Evolutionary conservation across 2,329 filamentous ascomycete species (phyloP).

Genomic region (Fusarium odoratissimum): DNA sequence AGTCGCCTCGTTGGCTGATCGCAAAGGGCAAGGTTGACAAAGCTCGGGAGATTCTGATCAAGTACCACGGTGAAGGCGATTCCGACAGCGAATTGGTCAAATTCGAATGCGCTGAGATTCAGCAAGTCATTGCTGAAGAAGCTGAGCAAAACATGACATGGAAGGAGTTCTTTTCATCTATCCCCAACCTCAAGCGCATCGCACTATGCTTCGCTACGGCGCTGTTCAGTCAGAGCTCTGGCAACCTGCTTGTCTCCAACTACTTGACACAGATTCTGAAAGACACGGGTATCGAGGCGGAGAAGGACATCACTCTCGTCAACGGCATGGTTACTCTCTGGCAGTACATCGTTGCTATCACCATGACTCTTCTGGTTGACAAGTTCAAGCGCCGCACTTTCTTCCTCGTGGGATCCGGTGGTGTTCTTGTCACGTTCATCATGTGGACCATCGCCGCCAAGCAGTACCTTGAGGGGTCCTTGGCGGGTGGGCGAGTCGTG

Average conservation of each 20-base stretch:
- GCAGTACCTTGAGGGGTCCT: constrained; percentile 51
- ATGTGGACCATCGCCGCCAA: constrained; percentile 55
- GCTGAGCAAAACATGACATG: constrained; percentile 56
- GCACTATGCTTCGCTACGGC: constrained; percentile 55
- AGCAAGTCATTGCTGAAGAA: constrained; percentile 59
- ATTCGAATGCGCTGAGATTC: constrained; percentile 62
- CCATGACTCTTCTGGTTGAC: constrained; percentile 52
- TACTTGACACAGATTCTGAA: constrained; percentile 55
- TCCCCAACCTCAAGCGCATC: constrained; percentile 54
- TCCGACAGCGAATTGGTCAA: constrained; percentile 57
- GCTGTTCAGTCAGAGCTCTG: constrained; percentile 55
- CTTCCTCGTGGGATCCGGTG: constrained; percentile 54
- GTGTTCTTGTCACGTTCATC: constrained; percentile 54
- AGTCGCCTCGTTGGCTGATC: constrained; percentile 70
- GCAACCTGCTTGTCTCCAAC: constrained; percentile 57
- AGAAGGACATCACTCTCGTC: constrained; percentile 55
- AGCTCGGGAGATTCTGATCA: constrained; percentile 62
- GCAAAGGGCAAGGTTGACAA: constrained; percentile 62
- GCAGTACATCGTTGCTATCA: constrained; percentile 56
- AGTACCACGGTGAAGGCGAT: constrained; percentile 63
- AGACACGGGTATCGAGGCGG: constrained; percentile 52
- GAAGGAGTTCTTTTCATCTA: constrained; percentile 55
- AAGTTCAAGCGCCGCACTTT: constrained; percentile 53
- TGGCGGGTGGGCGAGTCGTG: constrained; percentile 50
- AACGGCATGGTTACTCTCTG: constrained; percentile 56